Evolutionary conservation across 495 filamentous ascomycete genomes (phyloP).

Genomic region (Physcia stellaris): DNA sequence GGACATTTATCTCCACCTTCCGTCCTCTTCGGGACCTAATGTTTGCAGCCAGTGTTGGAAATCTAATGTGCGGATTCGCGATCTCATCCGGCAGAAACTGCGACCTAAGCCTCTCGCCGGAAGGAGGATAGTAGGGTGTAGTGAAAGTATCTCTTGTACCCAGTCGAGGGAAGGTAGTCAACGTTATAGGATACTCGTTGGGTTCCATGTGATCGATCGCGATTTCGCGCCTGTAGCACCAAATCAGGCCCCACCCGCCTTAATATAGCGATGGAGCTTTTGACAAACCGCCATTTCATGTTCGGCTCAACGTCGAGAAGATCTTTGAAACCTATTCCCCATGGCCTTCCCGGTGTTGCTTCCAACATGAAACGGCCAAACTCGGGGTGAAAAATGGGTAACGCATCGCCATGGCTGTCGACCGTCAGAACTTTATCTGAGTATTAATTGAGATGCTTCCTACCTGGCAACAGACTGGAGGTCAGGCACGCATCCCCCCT

Average conservation of each 20-base stretch:
- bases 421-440: too few relatives aligned
- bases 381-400: conserved; percentile 90
- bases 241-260: background rate
- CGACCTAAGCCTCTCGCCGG: conserved; percentile 71
- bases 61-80: conserved; percentile 93
- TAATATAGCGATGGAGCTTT: background rate
- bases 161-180: conserved; percentile 85
- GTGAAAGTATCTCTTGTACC: conserved; percentile 74
- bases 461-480: conserved; percentile 32
- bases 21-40: conserved; percentile 77
- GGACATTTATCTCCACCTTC: conserved; percentile 95
- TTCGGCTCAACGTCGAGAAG: conserved; percentile 83
- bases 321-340: conserved; percentile 90
- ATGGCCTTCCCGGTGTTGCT: conserved; percentile 86
- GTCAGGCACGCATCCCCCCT: conserved; percentile 48
- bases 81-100: conserved; percentile 97
- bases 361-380: conserved; percentile 99
- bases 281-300: conserved; percentile 77
- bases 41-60: conserved; percentile 89
- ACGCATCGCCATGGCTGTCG: too few relatives aligned
- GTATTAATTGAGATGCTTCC: too few relatives aligned
- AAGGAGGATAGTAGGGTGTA: conserved; percentile 68
- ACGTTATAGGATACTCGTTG: conserved; percentile 80
- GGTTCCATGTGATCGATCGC: conserved; percentile 87
- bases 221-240: conserved; percentile 56